A percentile compares a stretch with the other conserved stretches of the same genome.
Conservation (phyloP, 768 basidiomycete genomes). For the Crucibulum laeve region DNA sequence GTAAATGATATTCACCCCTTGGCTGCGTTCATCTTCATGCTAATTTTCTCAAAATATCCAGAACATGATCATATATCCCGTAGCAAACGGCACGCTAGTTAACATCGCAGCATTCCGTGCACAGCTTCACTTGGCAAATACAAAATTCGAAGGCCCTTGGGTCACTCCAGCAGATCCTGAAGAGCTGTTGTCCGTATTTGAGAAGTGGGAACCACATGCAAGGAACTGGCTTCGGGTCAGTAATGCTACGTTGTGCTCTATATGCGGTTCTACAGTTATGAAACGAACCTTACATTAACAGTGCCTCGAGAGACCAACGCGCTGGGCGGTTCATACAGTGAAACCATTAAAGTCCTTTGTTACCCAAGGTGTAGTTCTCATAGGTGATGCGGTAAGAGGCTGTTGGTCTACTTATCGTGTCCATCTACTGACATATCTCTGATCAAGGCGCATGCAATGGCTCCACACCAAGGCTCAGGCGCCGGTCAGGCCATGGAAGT, state of each 20-base stretch:
- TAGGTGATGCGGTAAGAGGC: slow-evolving; percentile 18
- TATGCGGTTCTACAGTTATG: neutral
- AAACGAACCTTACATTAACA: slow-evolving; percentile 7
- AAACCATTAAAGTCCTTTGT: slow-evolving; percentile 13
- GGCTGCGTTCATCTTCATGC: neutral
- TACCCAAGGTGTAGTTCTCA: slow-evolving; percentile 12
- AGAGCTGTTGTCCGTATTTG: slow-evolving; percentile 9
- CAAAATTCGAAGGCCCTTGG: slow-evolving; percentile 12
- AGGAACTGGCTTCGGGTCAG: slow-evolving; percentile 12
- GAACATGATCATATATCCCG: slow-evolving; percentile 45
- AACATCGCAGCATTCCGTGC: slow-evolving; percentile 39
- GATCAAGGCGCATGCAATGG: slow-evolving; percentile 39
- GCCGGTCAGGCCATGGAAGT: slow-evolving; percentile 48
- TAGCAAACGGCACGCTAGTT: slow-evolving; percentile 41
- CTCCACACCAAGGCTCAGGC: slow-evolving; percentile 42
- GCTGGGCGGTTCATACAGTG: slow-evolving; percentile 17
- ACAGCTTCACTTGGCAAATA: slow-evolving; percentile 8
- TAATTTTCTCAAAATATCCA: no score
- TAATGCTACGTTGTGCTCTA: neutral
- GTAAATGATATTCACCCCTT: slow-evolving; percentile 6
- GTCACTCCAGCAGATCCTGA: slow-evolving; percentile 7
- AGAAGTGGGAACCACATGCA: slow-evolving; percentile 11
- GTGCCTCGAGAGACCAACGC: slow-evolving; percentile 14
- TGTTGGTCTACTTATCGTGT: neutral
- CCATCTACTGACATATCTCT: neutral